A percentile compares a stretch with the other conserved stretches of the same genome.
phyloP scores from a whole-genome alignment of 2,329 filamentous ascomycete species.

The Claviceps pazoutovae region DNA sequence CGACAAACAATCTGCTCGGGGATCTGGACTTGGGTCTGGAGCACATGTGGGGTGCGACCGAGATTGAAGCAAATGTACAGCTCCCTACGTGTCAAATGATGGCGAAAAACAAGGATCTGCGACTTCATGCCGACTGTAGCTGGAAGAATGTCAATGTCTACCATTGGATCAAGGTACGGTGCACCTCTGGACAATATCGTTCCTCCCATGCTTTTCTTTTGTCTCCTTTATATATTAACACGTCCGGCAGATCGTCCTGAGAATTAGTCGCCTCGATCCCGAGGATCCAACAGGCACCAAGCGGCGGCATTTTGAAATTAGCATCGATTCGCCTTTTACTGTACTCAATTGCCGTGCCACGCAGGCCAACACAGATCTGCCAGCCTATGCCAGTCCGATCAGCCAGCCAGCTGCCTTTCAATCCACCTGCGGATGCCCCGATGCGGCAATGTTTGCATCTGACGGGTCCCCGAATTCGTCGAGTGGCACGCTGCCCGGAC shows the following conservation, averaged over 20 bases:
- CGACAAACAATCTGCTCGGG: conserved; percentile 61
- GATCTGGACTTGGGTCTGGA: conserved; percentile 60
- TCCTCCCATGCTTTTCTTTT: background rate
- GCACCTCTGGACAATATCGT: no score
- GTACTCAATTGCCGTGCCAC: conserved; percentile 90
- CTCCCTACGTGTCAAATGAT: conserved; percentile 80
- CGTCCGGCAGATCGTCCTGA: conserved; percentile 63
- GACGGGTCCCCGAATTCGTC: conserved; percentile 58
- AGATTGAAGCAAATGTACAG: conserved; percentile 90
- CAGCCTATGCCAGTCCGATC: conserved; percentile 53
- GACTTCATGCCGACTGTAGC: conserved; percentile 78
- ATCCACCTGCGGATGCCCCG: conserved; percentile 39
- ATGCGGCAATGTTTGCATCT: conserved; percentile 34
- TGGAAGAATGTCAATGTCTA: conserved; percentile 90
- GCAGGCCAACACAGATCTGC: conserved; percentile 73
- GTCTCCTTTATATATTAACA: background rate
- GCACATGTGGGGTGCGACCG: conserved; percentile 69
- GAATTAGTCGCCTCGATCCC: conserved; percentile 71
- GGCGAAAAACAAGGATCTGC: conserved; percentile 52
- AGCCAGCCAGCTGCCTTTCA: conserved; percentile 31
- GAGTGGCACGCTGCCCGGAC: conserved; percentile 29
- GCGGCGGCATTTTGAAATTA: conserved; percentile 85
- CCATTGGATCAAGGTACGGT: conserved; percentile 84
- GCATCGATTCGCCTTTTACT: conserved; percentile 89
- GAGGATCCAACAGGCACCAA: conserved; percentile 58